phyloP scores from a whole-genome alignment of 176 grass and related monocot species.

The Avena atlantica region DNA sequence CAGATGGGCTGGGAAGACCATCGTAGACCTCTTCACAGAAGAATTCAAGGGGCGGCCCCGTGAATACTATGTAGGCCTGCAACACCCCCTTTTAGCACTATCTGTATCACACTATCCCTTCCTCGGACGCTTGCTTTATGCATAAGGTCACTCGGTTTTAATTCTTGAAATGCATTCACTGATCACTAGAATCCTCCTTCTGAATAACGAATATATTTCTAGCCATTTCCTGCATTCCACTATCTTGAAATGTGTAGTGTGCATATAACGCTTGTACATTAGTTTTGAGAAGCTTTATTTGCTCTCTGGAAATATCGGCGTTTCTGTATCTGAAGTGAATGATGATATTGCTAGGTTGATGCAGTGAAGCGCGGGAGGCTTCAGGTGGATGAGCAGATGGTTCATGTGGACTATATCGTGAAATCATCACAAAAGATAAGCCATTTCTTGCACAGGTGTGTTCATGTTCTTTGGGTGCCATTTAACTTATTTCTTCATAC shows the following conservation, averaged over 20 bases:
- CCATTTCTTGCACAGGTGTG: conserved; percentile 93
- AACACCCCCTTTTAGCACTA: background rate
- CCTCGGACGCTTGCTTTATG: background rate
- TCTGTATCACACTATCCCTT: background rate
- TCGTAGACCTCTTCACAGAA: conserved; percentile 93
- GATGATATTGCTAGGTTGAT: conserved; percentile 55
- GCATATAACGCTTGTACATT: background rate
- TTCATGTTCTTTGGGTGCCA: background rate
- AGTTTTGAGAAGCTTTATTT: background rate
- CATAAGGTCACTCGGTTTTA: background rate
- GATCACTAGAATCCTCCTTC: background rate
- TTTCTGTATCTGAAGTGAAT: conserved; percentile 36
- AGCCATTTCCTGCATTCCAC: background rate
- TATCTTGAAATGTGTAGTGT: background rate
- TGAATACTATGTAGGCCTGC: conserved; percentile 77
- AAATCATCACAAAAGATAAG: conserved; percentile 87
- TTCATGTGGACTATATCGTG: conserved; percentile 65
- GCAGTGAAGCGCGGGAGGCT: conserved; percentile 87
- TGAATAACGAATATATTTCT: conserved; percentile 8
- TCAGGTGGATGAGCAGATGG: conserved; percentile 82
- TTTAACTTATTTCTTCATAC: background rate
- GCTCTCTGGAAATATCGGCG: background rate
- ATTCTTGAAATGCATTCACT: background rate
- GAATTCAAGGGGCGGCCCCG: conserved; percentile 87
- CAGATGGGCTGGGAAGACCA: conserved; percentile 89